Percentiles rank a stretch among this genome's conserved stretches.
Evolutionary conservation across 2,329 filamentous ascomycete species (phyloP).

Genomic region (Clonostachys byssicola): DNA sequence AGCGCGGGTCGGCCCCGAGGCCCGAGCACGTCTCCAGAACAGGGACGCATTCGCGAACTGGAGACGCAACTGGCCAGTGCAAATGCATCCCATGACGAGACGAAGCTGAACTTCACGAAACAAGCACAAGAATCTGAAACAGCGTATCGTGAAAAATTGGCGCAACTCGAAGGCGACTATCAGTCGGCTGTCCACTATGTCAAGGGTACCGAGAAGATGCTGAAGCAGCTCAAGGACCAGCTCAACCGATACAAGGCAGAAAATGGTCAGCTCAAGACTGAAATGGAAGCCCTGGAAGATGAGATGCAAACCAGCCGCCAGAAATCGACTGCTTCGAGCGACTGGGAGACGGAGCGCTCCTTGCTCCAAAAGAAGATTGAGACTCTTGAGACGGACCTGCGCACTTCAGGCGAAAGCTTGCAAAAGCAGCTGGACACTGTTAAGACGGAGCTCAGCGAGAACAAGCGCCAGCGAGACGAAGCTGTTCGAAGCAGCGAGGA

Average conservation of each 20-base stretch:
- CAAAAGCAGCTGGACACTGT: constrained; percentile 68
- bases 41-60: constrained; percentile 74
- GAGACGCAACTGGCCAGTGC: constrained; percentile 82
- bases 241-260: constrained; percentile 87
- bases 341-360: constrained; percentile 74
- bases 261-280: constrained; percentile 76
- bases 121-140: constrained; percentile 85
- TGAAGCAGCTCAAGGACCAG: constrained; percentile 97
- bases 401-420: constrained; percentile 59
- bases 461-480: constrained; percentile 65
- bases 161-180: constrained; percentile 94
- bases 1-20: constrained; percentile 67
- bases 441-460: constrained; percentile 62
- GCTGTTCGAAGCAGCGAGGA: constrained; percentile 53
- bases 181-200: constrained; percentile 97
- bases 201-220: constrained; percentile 98
- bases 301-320: constrained; percentile 31
- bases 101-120: constrained; percentile 70
- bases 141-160: constrained; percentile 86
- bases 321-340: constrained; percentile 38
- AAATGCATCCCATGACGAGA: constrained; percentile 78
- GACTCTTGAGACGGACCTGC: constrained; percentile 64
- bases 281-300: constrained; percentile 67
- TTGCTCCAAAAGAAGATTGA: constrained; percentile 66
- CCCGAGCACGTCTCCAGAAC: constrained; percentile 75